Evolutionary conservation across 352 stramenopile genomes (phyloP).

Genomic region (Blastocystis sp.): DNA sequence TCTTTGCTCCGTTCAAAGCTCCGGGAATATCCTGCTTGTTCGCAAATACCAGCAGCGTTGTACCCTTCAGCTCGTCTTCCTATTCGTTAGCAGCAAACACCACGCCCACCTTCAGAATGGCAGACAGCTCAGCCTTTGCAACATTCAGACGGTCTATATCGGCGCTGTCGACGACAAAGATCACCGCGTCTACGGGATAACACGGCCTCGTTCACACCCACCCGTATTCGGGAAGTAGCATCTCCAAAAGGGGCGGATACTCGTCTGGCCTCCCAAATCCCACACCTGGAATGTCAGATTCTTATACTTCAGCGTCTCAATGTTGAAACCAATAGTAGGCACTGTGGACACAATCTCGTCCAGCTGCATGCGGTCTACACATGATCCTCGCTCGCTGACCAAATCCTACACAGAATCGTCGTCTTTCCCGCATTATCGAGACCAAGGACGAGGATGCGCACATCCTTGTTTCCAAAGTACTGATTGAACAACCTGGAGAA

Average conservation of each 20-base stretch:
- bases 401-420: constrained; percentile 88
- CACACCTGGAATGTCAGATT: constrained; percentile 88
- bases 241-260: constrained; percentile 97
- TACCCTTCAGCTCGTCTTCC: constrained; percentile 97
- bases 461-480: constrained; percentile 97
- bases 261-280: constrained; percentile 99
- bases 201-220: background rate
- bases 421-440: constrained; percentile 99
- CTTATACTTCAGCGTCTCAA: constrained; percentile 83
- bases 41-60: constrained; percentile 96
- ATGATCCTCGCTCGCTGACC: background rate
- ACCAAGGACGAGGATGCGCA: constrained; percentile 98
- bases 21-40: constrained; percentile 88
- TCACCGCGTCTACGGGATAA: constrained; percentile 74
- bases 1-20: background rate
- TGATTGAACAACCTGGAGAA: constrained; percentile 93
- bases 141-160: constrained; percentile 93
- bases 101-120: constrained; percentile 63
- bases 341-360: constrained; percentile 96
- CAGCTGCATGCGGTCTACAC: constrained; percentile 70
- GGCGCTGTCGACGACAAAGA: constrained; percentile 84
- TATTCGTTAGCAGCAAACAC: constrained; percentile 71
- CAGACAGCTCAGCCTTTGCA: constrained; percentile 86
- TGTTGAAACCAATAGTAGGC: constrained; percentile 72
- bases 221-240: constrained; percentile 98